Evolutionary conservation across 164 flowering plant genomes (phyloP), one percentile per base, ranked within the genome.

Genomic region (Stephania japonica): DNA sequence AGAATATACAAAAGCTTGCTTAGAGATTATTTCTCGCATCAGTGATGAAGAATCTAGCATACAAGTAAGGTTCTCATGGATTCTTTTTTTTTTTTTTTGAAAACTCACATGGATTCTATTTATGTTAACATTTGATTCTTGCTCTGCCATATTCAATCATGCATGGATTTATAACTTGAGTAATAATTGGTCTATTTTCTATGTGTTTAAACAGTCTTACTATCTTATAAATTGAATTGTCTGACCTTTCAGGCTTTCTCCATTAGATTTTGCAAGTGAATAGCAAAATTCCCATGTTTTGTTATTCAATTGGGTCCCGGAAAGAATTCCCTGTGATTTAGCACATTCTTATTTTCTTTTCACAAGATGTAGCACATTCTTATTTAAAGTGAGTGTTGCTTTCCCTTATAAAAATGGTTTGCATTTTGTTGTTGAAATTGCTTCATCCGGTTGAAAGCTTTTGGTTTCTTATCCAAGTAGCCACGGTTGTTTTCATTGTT

Each of bases 31-130:
- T 77, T 86, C 97, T 67, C 98, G 99, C 73, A 87, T 93, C 74
- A 87, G 82, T 83, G 99, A 96, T 85, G 98, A 96, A 70, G 99
- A 96, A 85, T 88, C 94, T 65, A 91, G 95, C 72, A 86, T 96
- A 70, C 99, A 96, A 92, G 99, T 96, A 32, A 56, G 18, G n/a
- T 6, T 16, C 21, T 21, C n/a, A 56, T 21, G n/a, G n/a, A 56
- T n/a, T 21, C n/a, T 56, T 3, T 16, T 10, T 56, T 18, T 18
- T 18, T 5, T 56, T 56, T 0, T 2, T 32, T 32, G 38, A n/a
- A n/a, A n/a, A n/a, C 4, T 32, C 38, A 2, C 38, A 32, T 32
- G 38, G 38, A 32, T 32, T 32, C 38, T 32, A 32, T 32, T 47
- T 47, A 14, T 53, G 41, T 14, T 18, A 24, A 42, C 12, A 11